Evolutionary conservation across 2,329 filamentous ascomycete genomes (phyloP), one percentile per base, ranked within the genome.

Genomic region (Fusarium sp.): DNA sequence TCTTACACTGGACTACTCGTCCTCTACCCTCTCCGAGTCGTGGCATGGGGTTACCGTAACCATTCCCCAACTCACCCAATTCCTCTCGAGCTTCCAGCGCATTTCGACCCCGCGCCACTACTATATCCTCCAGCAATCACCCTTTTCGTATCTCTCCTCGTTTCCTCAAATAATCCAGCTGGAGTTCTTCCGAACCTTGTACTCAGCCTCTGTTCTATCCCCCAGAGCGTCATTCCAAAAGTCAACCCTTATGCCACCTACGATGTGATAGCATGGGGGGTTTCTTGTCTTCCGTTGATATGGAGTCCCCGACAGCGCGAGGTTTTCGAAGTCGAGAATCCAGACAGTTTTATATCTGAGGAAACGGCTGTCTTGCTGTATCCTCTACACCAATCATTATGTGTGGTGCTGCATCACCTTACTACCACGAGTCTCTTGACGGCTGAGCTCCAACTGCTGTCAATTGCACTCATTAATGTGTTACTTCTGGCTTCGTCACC

Each of bases 101-200:
- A 87, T n/a, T 97, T 97, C 79, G 95, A 98, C 75, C 94, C 93
- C 3, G 95, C 95, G 6, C 93, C 94, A 10, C 84, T 97, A n/a
- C 80, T 97, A 62, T 98, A 97, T 77, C 95, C 95, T 16, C 86
- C 91, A 6, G 80, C 90, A 2, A 84, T 97, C 29, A 93, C 94
- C 1, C 80, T 94, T 14, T 84, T 94, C 49, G 90, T 96, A 27
- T 89, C 93, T 1, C 82, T 96, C 4, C 89, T 94, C 9, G 84
- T 97, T 42, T 87, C 89, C 7, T 83, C 85, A 55, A 85, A 86
- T 53, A 88, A 87, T 49, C 83, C 86, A 3, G 83, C 84, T 14
- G 83, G 89, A 11, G 78, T 97, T 18, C 80, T 97, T 7, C 90
- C 91, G 2, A 97, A 96, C 74, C 87, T 97, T 38, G 84, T 96